Conservation (phyloP, 2,329 filamentous ascomycete genomes). For the Verticillium dahliae region DNA sequence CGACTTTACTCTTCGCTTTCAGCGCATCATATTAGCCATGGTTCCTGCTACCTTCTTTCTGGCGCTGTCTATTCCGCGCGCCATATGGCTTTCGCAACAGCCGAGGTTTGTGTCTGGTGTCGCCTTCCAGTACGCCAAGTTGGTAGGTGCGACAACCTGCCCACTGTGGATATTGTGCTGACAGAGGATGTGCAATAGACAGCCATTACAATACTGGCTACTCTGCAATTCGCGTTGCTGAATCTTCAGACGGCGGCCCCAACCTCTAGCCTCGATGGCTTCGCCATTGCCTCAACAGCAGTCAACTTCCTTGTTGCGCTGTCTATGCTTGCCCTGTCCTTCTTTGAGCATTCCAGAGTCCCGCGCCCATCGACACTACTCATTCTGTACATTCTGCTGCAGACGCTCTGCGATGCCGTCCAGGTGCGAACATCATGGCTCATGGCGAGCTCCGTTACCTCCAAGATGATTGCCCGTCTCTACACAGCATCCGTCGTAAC, state of each 20-base stretch:
- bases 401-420: slow-evolving; percentile 34
- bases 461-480: slow-evolving; percentile 19
- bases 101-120: slow-evolving; percentile 21
- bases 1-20: slow-evolving; percentile 36
- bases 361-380: slow-evolving; percentile 35
- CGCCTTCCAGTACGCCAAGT: slow-evolving; percentile 18
- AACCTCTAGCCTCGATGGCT: slow-evolving; percentile 10
- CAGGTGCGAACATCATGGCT: slow-evolving; percentile 37
- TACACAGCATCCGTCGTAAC: slow-evolving; percentile 26
- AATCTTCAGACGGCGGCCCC: slow-evolving; percentile 17
- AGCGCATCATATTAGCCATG: slow-evolving; percentile 31
- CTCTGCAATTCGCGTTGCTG: slow-evolving; percentile 24
- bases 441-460: slow-evolving; percentile 9
- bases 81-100: slow-evolving; percentile 18
- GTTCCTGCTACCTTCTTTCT: slow-evolving; percentile 28
- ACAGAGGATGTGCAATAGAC: neutral
- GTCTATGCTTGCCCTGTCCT: slow-evolving; percentile 21
- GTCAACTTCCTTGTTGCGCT: slow-evolving; percentile 22
- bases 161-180: neutral
- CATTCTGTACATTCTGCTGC: slow-evolving; percentile 31
- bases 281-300: slow-evolving; percentile 19
- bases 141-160: slow-evolving; percentile 1
- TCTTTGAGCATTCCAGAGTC: slow-evolving; percentile 21
- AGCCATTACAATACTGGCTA: slow-evolving; percentile 17
- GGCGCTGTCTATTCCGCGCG: slow-evolving; percentile 20